These are phyloP conservation scores for Cytospora mali DNA, from an alignment of 2,329 filamentous ascomycete species.

Conservation along the genomic window DNA sequence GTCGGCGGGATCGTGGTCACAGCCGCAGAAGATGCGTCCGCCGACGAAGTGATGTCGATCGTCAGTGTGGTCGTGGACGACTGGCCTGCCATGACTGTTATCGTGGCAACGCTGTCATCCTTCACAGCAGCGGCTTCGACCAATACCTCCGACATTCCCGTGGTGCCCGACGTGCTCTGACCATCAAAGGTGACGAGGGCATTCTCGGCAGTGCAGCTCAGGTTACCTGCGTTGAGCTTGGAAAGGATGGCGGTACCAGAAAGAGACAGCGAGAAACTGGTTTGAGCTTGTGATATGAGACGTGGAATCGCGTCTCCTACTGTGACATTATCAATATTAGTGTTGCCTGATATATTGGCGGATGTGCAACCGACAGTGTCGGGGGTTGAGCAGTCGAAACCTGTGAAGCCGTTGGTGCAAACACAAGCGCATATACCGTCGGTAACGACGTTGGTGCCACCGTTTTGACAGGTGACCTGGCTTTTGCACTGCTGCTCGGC, in stretches of 20 bases:
- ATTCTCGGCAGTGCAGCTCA: slow-evolving; percentile 85
- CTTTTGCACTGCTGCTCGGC: slow-evolving; percentile 56
- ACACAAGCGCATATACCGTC: slow-evolving; percentile 78
- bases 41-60: slow-evolving; percentile 30
- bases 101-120: slow-evolving; percentile 35
- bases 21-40: slow-evolving; percentile 14
- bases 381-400: slow-evolving; percentile 52
- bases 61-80: slow-evolving; percentile 41
- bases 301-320: slow-evolving; percentile 78
- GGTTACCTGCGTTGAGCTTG: slow-evolving; percentile 72
- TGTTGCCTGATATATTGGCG: slow-evolving; percentile 47
- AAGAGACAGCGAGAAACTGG: slow-evolving; percentile 77
- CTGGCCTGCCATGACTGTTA: slow-evolving; percentile 38
- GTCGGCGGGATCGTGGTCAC: slow-evolving; percentile 28
- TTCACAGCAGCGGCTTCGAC: slow-evolving; percentile 30
- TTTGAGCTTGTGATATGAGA: slow-evolving; percentile 65
- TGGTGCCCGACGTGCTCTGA: slow-evolving; percentile 38
- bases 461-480: slow-evolving; percentile 72
- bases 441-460: slow-evolving; percentile 73
- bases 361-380: slow-evolving; percentile 57
- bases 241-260: slow-evolving; percentile 70
- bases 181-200: slow-evolving; percentile 84
- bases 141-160: slow-evolving; percentile 26
- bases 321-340: slow-evolving; percentile 66
- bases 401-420: slow-evolving; percentile 84